phyloP scores from a whole-genome alignment of 2,329 filamentous ascomycete genomes.

The Amphichorda felina region DNA sequence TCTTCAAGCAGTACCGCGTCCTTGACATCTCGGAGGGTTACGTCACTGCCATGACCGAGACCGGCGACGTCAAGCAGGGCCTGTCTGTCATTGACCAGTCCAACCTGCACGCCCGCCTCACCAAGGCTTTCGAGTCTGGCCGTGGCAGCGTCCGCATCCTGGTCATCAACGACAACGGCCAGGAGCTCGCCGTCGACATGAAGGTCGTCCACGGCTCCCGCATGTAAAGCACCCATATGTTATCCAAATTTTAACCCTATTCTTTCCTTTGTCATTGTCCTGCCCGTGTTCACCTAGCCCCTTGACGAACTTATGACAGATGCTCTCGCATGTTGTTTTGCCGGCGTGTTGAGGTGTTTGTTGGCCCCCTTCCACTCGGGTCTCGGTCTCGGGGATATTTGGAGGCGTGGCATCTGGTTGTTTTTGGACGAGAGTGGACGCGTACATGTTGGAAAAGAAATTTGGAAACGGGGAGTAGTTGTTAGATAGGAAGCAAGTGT shows the following conservation, averaged over 20 bases:
- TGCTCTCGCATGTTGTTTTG: background rate
- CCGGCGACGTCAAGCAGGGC: slow-evolving; percentile 93
- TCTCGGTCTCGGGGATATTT: background rate
- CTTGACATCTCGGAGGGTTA: slow-evolving; percentile 84
- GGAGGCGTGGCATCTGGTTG: background rate
- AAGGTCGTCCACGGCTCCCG: slow-evolving; percentile 85
- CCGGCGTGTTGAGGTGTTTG: background rate
- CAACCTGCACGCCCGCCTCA: slow-evolving; percentile 70
- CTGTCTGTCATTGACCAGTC: slow-evolving; percentile 93
- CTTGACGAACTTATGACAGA: background rate
- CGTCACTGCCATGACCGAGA: slow-evolving; percentile 97
- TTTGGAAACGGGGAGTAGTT: slow-evolving; percentile 1
- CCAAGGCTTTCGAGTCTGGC: slow-evolving; percentile 77
- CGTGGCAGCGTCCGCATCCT: slow-evolving; percentile 90
- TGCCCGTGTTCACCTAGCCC: background rate
- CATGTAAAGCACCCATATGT: slow-evolving; percentile 42
- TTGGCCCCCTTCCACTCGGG: background rate
- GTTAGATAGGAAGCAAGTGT: slow-evolving; percentile 3
- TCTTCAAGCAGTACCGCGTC: slow-evolving; percentile 99
- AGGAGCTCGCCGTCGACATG: slow-evolving; percentile 96
- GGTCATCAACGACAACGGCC: slow-evolving; percentile 85
- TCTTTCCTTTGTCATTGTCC: slow-evolving; percentile 1
- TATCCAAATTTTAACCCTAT: no score
- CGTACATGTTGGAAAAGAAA: slow-evolving; percentile 1
- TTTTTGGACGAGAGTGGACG: slow-evolving; percentile 1